Conservation (phyloP, 306 rosid species). For the Canavalia gladiata region DNA sequence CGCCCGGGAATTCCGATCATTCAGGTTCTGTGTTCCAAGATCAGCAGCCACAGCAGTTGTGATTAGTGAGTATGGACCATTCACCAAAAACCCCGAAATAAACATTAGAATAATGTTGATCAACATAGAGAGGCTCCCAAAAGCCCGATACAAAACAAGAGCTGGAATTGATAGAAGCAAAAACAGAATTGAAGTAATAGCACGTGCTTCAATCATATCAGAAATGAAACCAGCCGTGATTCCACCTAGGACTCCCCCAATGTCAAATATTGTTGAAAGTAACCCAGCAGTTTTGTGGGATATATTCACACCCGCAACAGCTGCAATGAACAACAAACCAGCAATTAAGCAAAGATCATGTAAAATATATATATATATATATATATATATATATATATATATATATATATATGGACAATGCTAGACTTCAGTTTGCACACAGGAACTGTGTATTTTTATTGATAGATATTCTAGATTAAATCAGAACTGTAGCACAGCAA, state of each 20-base stretch:
- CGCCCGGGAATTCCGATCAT: conserved; percentile 66
- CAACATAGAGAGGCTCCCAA: conserved; percentile 80
- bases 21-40: conserved; percentile 74
- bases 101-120: conserved; percentile 76
- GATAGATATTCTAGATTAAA: background rate
- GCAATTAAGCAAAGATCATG: conserved; percentile 10
- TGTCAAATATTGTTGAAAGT: conserved; percentile 86
- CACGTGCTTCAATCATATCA: conserved; percentile 89
- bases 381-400: no score
- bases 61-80: conserved; percentile 84
- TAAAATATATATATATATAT: background rate
- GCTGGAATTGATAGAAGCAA: conserved; percentile 84
- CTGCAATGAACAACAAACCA: conserved; percentile 55
- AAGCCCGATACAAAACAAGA: conserved; percentile 72
- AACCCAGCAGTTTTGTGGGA: conserved; percentile 90
- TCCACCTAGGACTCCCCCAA: conserved; percentile 92
- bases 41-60: conserved; percentile 95
- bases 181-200: conserved; percentile 77
- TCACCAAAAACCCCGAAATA: conserved; percentile 66
- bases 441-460: background rate
- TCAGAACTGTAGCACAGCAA: background rate
- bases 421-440: background rate
- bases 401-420: background rate
- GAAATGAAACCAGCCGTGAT: conserved; percentile 85
- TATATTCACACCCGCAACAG: conserved; percentile 80